A percentile compares a stretch with the other conserved stretches of the same genome.
Evolutionary conservation across 192 early-diverging fungal genomes (phyloP).

Genomic region (Linnemannia zychae): DNA sequence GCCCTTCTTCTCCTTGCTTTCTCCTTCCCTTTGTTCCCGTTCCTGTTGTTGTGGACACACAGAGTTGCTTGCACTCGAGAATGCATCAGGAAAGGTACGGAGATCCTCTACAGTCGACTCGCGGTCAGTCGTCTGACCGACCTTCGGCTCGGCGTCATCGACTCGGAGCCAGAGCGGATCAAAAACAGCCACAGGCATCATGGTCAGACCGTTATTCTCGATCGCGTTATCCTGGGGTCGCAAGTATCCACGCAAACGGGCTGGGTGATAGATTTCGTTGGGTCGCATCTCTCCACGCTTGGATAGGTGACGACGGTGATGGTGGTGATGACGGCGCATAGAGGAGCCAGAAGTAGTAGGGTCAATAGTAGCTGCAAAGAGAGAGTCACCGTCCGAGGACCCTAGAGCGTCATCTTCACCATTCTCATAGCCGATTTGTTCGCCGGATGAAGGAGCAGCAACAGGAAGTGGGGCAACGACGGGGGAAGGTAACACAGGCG

Average conservation of each 20-base stretch:
- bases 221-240: slow-evolving; percentile 20
- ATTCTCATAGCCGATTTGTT: not conserved
- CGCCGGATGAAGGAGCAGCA: not conserved
- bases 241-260: slow-evolving; percentile 37
- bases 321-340: not conserved
- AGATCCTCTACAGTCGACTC: slow-evolving; percentile 33
- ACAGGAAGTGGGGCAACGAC: not conserved
- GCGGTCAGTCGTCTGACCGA: not conserved
- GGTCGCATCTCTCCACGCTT: slow-evolving; percentile 45
- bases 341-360: not conserved
- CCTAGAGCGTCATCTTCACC: not conserved
- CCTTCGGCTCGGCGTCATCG: slow-evolving; percentile 21
- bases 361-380: not conserved
- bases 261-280: slow-evolving; percentile 54
- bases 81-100: slow-evolving; percentile 30
- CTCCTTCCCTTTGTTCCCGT: not conserved
- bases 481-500: not conserved
- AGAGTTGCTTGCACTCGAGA: not conserved
- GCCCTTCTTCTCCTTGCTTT: not conserved
- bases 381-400: not conserved
- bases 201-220: slow-evolving; percentile 39
- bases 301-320: not conserved
- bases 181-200: slow-evolving; percentile 50
- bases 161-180: slow-evolving; percentile 56
- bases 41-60: slow-evolving; percentile 25